Evolutionary conservation across 129 eudicot species (phyloP).

Genomic region (sunflower (Helianthus annuus)): DNA sequence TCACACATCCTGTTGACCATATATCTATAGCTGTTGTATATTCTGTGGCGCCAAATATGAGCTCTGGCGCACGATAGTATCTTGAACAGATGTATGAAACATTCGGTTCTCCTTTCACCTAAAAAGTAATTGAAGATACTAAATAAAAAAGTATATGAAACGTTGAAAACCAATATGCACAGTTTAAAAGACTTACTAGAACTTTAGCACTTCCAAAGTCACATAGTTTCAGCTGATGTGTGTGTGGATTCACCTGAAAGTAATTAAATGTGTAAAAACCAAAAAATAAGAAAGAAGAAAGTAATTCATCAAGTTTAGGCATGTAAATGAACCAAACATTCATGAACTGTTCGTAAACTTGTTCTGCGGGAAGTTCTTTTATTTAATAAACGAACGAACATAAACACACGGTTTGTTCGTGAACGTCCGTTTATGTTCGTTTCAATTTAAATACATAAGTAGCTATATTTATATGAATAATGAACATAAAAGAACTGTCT

Average conservation of each 20-base stretch:
- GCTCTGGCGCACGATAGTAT: conserved; percentile 99
- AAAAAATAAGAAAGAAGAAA: conserved; percentile 6
- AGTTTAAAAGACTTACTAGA: conserved; percentile 58
- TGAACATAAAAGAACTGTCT: no score
- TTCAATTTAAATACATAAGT: no score
- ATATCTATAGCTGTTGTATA: conserved; percentile 98
- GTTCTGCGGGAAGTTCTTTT: no score
- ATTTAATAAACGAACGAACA: no score
- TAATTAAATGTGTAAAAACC: not conserved
- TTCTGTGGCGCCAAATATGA: conserved; percentile 97
- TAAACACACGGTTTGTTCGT: no score
- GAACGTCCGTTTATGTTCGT: no score
- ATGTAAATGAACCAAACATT: no score
- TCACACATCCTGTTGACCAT: conserved; percentile 99
- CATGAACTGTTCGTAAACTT: no score
- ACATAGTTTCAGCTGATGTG: conserved; percentile 95
- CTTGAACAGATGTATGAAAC: conserved; percentile 98
- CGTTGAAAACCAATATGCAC: conserved; percentile 9
- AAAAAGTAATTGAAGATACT: conserved; percentile 17
- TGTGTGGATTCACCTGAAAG: conserved; percentile 96
- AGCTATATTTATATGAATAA: no score
- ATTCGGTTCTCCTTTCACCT: conserved; percentile 99
- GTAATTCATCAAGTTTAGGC: conserved; percentile 12
- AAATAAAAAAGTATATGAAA: conserved; percentile 18
- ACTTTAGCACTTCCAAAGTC: conserved; percentile 99